These are phyloP conservation scores for Funneliformis caledonium DNA, from an alignment of 371 early-diverging fungal genomes.

Conservation along the genomic window DNA sequence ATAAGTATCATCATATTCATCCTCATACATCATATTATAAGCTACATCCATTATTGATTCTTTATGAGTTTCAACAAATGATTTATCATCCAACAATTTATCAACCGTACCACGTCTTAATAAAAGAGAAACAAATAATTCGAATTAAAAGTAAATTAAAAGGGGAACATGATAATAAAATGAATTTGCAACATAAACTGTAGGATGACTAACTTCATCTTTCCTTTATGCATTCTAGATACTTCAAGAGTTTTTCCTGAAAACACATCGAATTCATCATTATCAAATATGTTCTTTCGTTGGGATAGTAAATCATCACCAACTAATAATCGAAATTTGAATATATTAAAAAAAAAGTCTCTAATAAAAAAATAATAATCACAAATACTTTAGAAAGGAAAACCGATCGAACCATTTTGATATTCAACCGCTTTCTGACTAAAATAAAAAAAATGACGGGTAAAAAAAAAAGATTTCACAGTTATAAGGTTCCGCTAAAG, in stretches of 20 bases:
- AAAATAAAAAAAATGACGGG: background rate
- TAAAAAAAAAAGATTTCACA: background rate
- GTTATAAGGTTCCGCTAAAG: background rate
- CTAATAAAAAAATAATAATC: background rate
- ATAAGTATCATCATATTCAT: conserved; percentile 93
- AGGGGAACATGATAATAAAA: background rate
- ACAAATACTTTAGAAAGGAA: background rate
- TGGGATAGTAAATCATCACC: conserved; percentile 53
- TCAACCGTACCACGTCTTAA: conserved; percentile 53
- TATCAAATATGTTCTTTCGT: conserved; percentile 87
- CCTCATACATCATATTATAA: conserved; percentile 68
- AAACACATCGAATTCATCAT: conserved; percentile 92
- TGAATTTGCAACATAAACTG: background rate
- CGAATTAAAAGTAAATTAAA: background rate
- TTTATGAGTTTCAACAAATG: conserved; percentile 63
- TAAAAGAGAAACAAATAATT: background rate
- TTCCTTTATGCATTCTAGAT: conserved; percentile 71
- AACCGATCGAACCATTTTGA: background rate
- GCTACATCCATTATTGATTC: conserved; percentile 63
- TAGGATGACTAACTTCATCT: conserved; percentile 59
- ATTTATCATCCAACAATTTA: conserved; percentile 59
- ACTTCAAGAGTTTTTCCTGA: conserved; percentile 61
- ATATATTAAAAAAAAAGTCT: background rate
- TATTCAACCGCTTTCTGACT: background rate
- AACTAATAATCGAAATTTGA: background rate